A percentile compares a stretch with the other conserved stretches of the same genome.
phyloP scores from a whole-genome alignment of 495 filamentous ascomycete species.

The Pseudoneurospora amorphoporcata region DNA sequence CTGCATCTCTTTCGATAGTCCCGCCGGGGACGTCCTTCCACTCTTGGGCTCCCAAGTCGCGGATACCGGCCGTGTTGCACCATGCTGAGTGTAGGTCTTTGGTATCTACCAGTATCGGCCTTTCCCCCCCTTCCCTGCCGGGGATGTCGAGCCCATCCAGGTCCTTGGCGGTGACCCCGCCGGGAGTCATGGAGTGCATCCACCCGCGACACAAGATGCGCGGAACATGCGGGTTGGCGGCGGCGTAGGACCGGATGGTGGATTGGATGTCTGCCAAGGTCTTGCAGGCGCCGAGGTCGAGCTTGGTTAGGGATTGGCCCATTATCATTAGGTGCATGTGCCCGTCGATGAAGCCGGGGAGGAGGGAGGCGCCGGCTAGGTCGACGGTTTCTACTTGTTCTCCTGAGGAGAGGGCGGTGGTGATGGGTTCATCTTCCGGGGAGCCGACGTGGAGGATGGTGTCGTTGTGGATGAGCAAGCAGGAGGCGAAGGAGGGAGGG shows the following conservation, averaged over 20 bases:
- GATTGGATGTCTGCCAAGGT: slow-evolving; percentile 43
- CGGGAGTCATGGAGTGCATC: slow-evolving; percentile 50
- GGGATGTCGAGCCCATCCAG: slow-evolving; percentile 45
- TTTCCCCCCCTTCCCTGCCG: slow-evolving; percentile 20
- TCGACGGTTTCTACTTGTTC: slow-evolving; percentile 24
- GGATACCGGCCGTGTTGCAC: slow-evolving; percentile 46
- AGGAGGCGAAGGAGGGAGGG: slow-evolving; percentile 26
- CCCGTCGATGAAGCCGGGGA: slow-evolving; percentile 56
- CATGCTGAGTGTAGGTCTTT: slow-evolving; percentile 56
- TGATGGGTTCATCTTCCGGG: slow-evolving; percentile 21
- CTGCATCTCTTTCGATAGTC: slow-evolving; percentile 42
- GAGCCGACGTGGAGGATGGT: slow-evolving; percentile 36
- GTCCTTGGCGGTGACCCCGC: slow-evolving; percentile 40
- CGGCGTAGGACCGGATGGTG: slow-evolving; percentile 40
- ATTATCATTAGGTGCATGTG: slow-evolving; percentile 55
- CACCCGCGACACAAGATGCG: slow-evolving; percentile 49
- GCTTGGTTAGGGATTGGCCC: slow-evolving; percentile 48
- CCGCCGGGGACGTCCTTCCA: slow-evolving; percentile 46
- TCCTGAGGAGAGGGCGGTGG: slow-evolving; percentile 13
- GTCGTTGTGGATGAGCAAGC: slow-evolving; percentile 25
- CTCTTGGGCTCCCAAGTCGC: slow-evolving; percentile 38
- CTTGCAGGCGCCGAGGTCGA: slow-evolving; percentile 43
- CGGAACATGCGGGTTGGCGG: slow-evolving; percentile 34
- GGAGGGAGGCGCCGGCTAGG: slow-evolving; percentile 37
- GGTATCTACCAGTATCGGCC: slow-evolving; percentile 51